Base-by-base conservation (phyloP, 495 filamentous ascomycete genomes). In the Penicillium bovifimosum region DNA sequence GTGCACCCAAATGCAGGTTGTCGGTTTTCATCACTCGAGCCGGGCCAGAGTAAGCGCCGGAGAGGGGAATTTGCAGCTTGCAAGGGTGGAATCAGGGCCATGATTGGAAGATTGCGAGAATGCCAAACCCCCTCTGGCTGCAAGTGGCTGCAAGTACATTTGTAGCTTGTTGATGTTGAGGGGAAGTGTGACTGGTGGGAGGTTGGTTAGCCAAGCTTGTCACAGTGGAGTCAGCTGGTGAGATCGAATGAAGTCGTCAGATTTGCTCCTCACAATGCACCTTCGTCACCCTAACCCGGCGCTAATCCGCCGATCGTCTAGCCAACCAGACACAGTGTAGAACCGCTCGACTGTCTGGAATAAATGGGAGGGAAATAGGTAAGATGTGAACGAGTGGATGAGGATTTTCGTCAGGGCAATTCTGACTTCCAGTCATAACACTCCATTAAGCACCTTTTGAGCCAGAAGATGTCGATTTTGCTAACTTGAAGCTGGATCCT, bases 231-330 rank as follows among this genome's bases (percentile, higher is more conserved):
- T 26, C 2, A 44, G 44, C 62, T 60, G 61, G 57, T 65, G 7
- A 60, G 44, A 53, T 33, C 44, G 11, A 27, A 24, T 24, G 35
- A 16, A 52, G 10, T 9, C 34, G 18, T 46, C 51, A 38, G 32
- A 32, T 26, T 52, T 45, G 48, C 54, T 58, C 48, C 56, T 58
- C 59, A 41, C 43, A 34, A 67, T 67, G 69, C 69, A 72, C 41
- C 59, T 59, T 52, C 62, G 51, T 72, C 69, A 72, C 69, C 57
- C 56, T 58, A 44, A 47, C 49, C 68, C 62, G 65, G 69, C 69
- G 66, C 69, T 62, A 67, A 67, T 41, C 47, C 51, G 55, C 47
- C 61, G 64, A 69, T 67, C 63, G 63, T 35, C 60, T 59, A 43
- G 56, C 69, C 69, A 72, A 72, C 64, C 65, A 70, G 17, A 64